phyloP scores from a whole-genome alignment of 306 rosid genomes.

The Amphicarpaea edgeworthii region DNA sequence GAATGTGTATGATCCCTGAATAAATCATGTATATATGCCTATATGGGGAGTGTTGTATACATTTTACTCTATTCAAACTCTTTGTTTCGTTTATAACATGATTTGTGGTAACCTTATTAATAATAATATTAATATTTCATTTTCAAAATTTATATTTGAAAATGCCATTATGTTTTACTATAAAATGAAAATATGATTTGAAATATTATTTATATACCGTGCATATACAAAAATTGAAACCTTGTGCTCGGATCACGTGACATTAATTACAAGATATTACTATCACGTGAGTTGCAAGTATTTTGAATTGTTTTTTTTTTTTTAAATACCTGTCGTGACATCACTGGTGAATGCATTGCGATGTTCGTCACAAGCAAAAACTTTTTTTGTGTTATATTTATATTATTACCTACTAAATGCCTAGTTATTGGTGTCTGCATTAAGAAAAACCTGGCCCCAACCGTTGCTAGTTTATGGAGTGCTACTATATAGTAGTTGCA shows the following conservation, averaged over 20 bases:
- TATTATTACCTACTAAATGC: constrained; percentile 33
- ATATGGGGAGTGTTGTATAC: background rate
- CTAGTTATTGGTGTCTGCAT: constrained; percentile 29
- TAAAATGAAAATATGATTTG: background rate
- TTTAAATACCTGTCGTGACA: background rate
- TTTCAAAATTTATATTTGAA: too few species aligned
- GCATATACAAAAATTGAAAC: background rate
- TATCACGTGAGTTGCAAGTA: background rate
- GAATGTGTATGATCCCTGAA: background rate
- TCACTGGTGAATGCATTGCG: constrained; percentile 35
- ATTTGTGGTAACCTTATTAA: background rate
- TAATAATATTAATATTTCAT: too few species aligned
- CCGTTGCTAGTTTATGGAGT: background rate
- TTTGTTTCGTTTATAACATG: background rate
- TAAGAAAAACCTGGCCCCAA: constrained; percentile 2
- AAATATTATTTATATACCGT: background rate
- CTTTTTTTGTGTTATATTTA: constrained; percentile 14
- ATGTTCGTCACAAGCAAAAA: constrained; percentile 39
- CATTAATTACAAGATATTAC: background rate
- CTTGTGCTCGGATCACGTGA: background rate
- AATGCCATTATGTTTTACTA: background rate
- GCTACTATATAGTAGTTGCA: constrained; percentile 4
- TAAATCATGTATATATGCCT: background rate
- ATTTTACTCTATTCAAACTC: background rate
- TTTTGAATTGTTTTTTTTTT: background rate